Evolutionary conservation across 2,329 filamentous ascomycete genomes (phyloP).

Genomic region (Ophiostoma novo-ulmi): DNA sequence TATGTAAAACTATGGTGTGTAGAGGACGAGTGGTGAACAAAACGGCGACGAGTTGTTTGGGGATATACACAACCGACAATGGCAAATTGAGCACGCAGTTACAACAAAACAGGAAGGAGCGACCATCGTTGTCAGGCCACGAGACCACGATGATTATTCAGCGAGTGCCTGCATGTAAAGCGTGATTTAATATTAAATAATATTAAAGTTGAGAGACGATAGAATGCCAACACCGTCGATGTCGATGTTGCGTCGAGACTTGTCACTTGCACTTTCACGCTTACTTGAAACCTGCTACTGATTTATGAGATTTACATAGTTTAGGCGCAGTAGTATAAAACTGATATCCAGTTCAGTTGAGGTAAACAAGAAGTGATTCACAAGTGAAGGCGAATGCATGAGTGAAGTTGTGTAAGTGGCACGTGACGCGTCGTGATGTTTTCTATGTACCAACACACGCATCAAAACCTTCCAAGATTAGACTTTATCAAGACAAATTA

Average conservation of each 20-base stretch:
- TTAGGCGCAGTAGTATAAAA: too few species aligned
- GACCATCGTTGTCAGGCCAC: constrained; percentile 1
- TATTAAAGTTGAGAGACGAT: neutral
- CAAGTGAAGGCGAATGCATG: neutral
- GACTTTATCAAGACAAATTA: neutral
- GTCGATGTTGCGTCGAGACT: neutral
- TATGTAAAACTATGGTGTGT: neutral
- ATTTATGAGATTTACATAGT: too few species aligned
- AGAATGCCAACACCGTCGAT: neutral
- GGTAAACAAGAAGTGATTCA: neutral
- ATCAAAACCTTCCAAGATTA: too few species aligned
- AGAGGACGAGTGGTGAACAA: neutral
- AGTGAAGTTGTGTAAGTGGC: constrained; percentile 5
- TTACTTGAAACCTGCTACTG: neutral
- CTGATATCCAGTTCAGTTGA: neutral
- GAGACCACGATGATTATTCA: neutral
- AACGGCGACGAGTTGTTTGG: neutral
- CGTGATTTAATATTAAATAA: neutral
- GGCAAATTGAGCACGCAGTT: neutral
- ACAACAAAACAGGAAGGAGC: neutral
- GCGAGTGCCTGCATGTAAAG: neutral
- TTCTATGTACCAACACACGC: neutral
- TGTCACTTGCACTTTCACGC: neutral
- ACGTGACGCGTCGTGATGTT: constrained; percentile 2
- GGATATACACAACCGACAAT: neutral